Conservation (phyloP, 805 yeast genomes). For the Metschnikowia borealis region DNA sequence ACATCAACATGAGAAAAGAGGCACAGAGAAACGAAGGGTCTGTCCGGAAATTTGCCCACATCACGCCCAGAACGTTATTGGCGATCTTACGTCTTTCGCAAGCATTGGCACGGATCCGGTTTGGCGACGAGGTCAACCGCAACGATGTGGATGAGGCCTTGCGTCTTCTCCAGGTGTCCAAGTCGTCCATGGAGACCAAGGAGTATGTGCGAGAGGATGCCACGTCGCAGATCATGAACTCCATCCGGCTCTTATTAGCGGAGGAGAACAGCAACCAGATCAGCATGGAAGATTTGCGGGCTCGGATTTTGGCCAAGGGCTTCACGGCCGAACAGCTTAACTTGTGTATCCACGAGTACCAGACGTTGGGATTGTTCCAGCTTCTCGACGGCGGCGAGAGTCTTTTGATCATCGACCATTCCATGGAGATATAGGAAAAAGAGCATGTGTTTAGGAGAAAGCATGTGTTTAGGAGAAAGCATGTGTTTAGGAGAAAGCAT, state of each 20-base stretch:
- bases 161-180: constrained; percentile 81
- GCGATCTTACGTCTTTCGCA: constrained; percentile 91
- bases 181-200: constrained; percentile 66
- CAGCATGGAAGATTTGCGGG: constrained; percentile 48
- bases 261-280: constrained; percentile 25
- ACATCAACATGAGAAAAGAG: constrained; percentile 90
- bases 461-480: neutral
- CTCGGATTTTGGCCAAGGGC: constrained; percentile 72
- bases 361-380: constrained; percentile 71
- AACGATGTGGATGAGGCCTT: constrained; percentile 96
- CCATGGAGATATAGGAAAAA: constrained; percentile 19
- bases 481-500: neutral
- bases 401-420: constrained; percentile 47
- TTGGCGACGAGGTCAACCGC: constrained; percentile 61
- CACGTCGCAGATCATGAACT: constrained; percentile 51
- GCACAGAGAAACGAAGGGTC: constrained; percentile 76
- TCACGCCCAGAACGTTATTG: constrained; percentile 91
- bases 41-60: constrained; percentile 76
- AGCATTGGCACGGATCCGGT: constrained; percentile 87
- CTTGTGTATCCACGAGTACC: constrained; percentile 73
- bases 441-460: neutral
- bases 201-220: constrained; percentile 55
- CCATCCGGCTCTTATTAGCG: constrained; percentile 45
- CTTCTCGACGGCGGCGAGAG: constrained; percentile 64
- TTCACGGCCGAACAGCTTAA: constrained; percentile 75